Base-by-base conservation (phyloP, 1,284 basidiomycete species). In the Puccinia polysora region DNA sequence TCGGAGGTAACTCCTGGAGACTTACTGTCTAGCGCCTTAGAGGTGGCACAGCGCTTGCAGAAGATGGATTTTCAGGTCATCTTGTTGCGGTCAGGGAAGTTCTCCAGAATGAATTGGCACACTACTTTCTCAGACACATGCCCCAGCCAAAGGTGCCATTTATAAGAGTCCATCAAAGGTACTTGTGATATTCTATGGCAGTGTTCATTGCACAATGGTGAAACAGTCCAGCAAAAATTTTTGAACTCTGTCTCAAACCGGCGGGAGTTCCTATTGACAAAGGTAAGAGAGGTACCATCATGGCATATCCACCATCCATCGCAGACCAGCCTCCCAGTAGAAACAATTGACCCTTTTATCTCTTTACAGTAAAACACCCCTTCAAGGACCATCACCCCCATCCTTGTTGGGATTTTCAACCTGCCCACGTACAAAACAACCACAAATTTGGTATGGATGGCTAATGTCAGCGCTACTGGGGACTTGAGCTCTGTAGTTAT, bases 111-210 rank as follows among this genome's bases (percentile, higher is more conserved):
- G 43, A 34, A 64, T 20, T 64, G 15, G 15, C 18, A 32, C n/a
- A 50, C 62, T 10, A 64, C 62, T 2, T 14, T 3, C 2, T 63
- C 60, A 4, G 40, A 47, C 1, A 34, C 40, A 25, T 63, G 60
- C 2, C 60, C 60, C 3, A 63, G 60, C 14, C 60, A 12, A 4
- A 23, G 5, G 18, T 63, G 60, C 60, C 60, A 63, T 28, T 45
- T 15, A 20, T 40, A 59, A 18, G 56, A 20, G 14, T 59, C 56
- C 36, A 40, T 20, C 1, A 20, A 59, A 2, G 34, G 56, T 5
- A n/a, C 3, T 59, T 59, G 56, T 32, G 56, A 8, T 4, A 59
- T 40, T 38, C 20, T 59, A 23, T 40, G 36, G 12, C 32, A 32
- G n/a, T n/a, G 3, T 55, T 55, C 56, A 59, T 59, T 36, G 18